Evolutionary conservation across 495 filamentous ascomycete species (phyloP).

Genomic region (Rhizodiscina lignyota): DNA sequence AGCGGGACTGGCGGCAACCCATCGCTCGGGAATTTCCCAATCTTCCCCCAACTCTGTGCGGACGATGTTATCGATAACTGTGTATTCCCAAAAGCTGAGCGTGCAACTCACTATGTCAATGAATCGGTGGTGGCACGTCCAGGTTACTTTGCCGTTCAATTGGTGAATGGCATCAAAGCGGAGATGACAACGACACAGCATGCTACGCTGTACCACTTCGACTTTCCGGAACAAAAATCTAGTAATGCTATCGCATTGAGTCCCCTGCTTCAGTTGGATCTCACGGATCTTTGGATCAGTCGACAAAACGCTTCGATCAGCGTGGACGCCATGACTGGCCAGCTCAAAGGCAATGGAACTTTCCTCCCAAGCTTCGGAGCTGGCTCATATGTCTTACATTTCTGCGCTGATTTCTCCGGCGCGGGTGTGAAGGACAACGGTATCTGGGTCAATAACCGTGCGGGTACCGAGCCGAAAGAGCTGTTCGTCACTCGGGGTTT

Average conservation of each 20-base stretch:
- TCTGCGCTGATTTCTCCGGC: slow-evolving; percentile 16
- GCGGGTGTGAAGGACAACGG: slow-evolving; percentile 14
- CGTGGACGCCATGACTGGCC: no score
- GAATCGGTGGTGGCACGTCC: slow-evolving; percentile 40
- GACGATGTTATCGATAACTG: slow-evolving; percentile 44
- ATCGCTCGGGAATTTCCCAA: slow-evolving; percentile 54
- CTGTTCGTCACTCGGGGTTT: slow-evolving; percentile 9
- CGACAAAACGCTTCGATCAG: slow-evolving; percentile 11
- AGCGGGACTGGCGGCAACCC: slow-evolving; percentile 53
- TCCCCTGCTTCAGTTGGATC: slow-evolving; percentile 47
- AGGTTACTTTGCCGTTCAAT: slow-evolving; percentile 45
- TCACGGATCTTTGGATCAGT: slow-evolving; percentile 36
- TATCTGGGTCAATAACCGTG: slow-evolving; percentile 13
- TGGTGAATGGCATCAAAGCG: slow-evolving; percentile 39
- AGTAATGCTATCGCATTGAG: slow-evolving; percentile 27
- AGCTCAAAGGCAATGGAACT: slow-evolving; percentile 14
- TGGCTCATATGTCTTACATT: slow-evolving; percentile 8
- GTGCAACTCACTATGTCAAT: slow-evolving; percentile 31
- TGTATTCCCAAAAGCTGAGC: slow-evolving; percentile 37
- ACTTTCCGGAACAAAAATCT: slow-evolving; percentile 35
- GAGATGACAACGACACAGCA: slow-evolving; percentile 52
- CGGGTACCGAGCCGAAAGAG: slow-evolving; percentile 9
- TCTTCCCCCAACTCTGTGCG: slow-evolving; percentile 47
- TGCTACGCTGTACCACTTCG: slow-evolving; percentile 48
- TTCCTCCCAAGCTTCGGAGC: no score